Base-by-base conservation (phyloP, 2,329 filamentous ascomycete genomes). In the Xylaria multiplex region DNA sequence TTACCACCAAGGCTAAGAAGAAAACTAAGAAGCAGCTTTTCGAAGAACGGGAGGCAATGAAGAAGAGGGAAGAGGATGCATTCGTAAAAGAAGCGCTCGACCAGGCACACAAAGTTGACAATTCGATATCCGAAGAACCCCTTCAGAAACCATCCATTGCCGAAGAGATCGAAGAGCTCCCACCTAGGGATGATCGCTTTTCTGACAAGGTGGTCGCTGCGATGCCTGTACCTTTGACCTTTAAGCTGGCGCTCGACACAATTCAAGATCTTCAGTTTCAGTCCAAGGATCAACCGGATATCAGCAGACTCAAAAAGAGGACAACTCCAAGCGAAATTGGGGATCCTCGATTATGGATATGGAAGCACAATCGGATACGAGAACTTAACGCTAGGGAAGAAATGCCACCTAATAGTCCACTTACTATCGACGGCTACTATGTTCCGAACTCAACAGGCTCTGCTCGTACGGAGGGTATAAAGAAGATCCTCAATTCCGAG, bases 401-500 rank as follows among this genome's bases (percentile, higher is more conserved):
- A 32, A 69, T 68, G 27, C 69, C 74, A 7, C 65, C 71, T 1
- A 71, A 72, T n/a, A 74, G 78, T 2, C 75, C 83, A 1, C 78
- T 83, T 16, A 75, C 75, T 19, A 89, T 90, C 50, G 83, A 84
- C 37, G 88, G 88, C 22, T 90, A 90, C 74, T 98, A 97, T 75
- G 92, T 97, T 46, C 89, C 92, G 0, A 99, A 97, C 71, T 68
- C 85, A 0, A 93, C 93, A 9, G 96, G 96, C 40, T 92, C 89
- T 72, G 96, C 96, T 63, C 88, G 96, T 63, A 97, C 96, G 0
- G 94, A 99, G 81, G 94, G 93, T 32, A 90, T 93, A 74, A 95
- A 96, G 83, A 97, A 95, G 83, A 98, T 99, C 63, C 86, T 97
- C 68, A 96, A 99, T 78, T 93, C 93, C 0, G 96, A 99, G 78